Evolutionary conservation across 257 asterid species (phyloP), one percentile per base, ranked within the genome.

Genomic region (Nicotiana attenuata): DNA sequence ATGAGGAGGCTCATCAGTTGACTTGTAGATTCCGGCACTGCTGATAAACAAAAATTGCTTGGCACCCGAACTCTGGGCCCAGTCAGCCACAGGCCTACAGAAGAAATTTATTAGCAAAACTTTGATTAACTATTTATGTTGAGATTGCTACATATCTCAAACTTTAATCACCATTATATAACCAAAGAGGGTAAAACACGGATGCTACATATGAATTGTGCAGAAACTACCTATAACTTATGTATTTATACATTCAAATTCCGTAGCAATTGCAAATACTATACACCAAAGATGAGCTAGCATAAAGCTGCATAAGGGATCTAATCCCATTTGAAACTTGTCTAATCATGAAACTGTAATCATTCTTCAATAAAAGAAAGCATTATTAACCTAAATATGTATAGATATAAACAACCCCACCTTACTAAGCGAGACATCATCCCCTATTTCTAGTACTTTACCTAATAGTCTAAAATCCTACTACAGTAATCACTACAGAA

Each of bases 21-120:
- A 86, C 90, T 92, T 92, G 94, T 94, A 96, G 69, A 96, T 96
- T 84, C 99, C 98, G 10, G 99, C 99, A 67, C 98, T 94, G 84
- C 99, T 96, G 85, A 96, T 92, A 86, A 92, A 96, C 82, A 96
- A 79, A 84, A 96, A 92, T 38, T 96, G 99, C 89, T 92, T 89
- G 33, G 76, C 92, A 2, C 97, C 97, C 60, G 82, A 60, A 82
- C 92, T 91, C 92, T 94, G 94, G 5, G 95, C 98, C 99, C 98
- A 96, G 87, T 96, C 97, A 76, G 88, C 97, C 78, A 96, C 98
- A 22, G 99, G 98, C 89, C 97, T 95, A 85, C 71, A 20, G 59
- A 73, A 41, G 67, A 66, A 69, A 85, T n/a, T 50, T 57, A 82
- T 78, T 79, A 79, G 2, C 41, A 78, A 77, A 77, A 7, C 61